These are phyloP conservation scores for Acacia melanoxylon DNA, from an alignment of 306 rosid genomes.

Conservation along the genomic window DNA sequence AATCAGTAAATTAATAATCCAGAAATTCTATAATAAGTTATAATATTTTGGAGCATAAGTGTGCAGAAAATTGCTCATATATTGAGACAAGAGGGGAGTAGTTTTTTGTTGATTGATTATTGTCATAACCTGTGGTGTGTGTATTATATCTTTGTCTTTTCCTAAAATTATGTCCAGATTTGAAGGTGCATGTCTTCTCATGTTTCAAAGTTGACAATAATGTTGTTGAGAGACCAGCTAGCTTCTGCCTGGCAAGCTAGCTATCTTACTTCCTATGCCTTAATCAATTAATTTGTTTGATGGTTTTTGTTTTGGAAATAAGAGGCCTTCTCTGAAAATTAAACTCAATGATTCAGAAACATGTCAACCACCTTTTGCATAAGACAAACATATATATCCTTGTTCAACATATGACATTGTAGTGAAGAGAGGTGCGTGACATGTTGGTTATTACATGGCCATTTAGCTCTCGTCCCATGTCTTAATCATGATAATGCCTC, in stretches of 20 bases:
- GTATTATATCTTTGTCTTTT: slow-evolving; percentile 58
- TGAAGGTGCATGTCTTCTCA: slow-evolving; percentile 57
- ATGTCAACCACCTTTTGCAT: slow-evolving; percentile 42
- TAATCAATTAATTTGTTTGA: slow-evolving; percentile 42
- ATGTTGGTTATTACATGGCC: slow-evolving; percentile 49
- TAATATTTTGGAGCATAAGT: neutral
- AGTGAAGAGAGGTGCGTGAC: slow-evolving; percentile 49
- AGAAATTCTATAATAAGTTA: neutral
- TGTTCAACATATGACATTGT: slow-evolving; percentile 56
- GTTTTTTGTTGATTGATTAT: slow-evolving; percentile 28
- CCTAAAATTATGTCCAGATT: slow-evolving; percentile 55
- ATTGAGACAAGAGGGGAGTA: neutral
- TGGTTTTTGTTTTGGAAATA: slow-evolving; percentile 39
- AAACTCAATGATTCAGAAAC: slow-evolving; percentile 39
- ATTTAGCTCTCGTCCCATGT: slow-evolving; percentile 56
- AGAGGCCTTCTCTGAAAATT: slow-evolving; percentile 36
- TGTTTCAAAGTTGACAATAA: slow-evolving; percentile 48
- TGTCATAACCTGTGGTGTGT: slow-evolving; percentile 31
- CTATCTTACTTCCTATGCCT: neutral
- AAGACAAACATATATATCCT: slow-evolving; percentile 56
- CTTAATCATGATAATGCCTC: slow-evolving; percentile 29
- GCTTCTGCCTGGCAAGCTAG: neutral
- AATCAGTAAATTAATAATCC: neutral
- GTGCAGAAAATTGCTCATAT: neutral
- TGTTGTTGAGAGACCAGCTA: slow-evolving; percentile 26